A percentile compares a stretch with the other conserved stretches of the same genome.
phyloP scores from a whole-genome alignment of 2,329 filamentous ascomycete genomes.

The Ceratocystis colombiana region DNA sequence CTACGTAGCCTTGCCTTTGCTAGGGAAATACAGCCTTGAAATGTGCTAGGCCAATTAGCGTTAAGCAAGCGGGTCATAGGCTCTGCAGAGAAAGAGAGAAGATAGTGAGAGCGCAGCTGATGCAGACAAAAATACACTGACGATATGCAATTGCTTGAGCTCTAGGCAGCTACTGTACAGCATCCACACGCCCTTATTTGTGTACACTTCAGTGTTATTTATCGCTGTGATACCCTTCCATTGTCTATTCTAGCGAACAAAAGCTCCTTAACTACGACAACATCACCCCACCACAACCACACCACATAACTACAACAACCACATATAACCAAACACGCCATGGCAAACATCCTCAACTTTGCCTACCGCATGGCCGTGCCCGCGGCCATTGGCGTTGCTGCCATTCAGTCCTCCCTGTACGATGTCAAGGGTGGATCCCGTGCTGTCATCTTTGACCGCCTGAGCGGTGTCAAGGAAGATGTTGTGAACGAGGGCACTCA shows the following conservation, averaged over 20 bases:
- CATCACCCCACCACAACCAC: background rate
- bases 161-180: too few relatives aligned
- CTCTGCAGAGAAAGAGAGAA: constrained; percentile 5
- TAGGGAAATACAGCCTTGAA: constrained; percentile 3
- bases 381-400: constrained; percentile 53
- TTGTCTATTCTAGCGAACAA: too few relatives aligned
- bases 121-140: too few relatives aligned
- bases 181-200: too few relatives aligned
- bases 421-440: constrained; percentile 91
- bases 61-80: background rate
- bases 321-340: constrained; percentile 15
- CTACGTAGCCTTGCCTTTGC: constrained; percentile 13
- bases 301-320: constrained; percentile 16
- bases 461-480: constrained; percentile 82
- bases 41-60: background rate
- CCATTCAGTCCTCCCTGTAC: constrained; percentile 76
- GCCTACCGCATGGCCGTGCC: constrained; percentile 65
- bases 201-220: too few relatives aligned
- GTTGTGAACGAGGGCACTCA: constrained; percentile 96
- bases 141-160: too few relatives aligned
- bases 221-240: too few relatives aligned
- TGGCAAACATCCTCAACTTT: constrained; percentile 39
- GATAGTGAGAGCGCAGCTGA: background rate
- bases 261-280: too few relatives aligned
- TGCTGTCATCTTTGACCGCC: constrained; percentile 94